Evolutionary conservation across 768 basidiomycete species (phyloP).

Genomic region (Termitomyces sp.): DNA sequence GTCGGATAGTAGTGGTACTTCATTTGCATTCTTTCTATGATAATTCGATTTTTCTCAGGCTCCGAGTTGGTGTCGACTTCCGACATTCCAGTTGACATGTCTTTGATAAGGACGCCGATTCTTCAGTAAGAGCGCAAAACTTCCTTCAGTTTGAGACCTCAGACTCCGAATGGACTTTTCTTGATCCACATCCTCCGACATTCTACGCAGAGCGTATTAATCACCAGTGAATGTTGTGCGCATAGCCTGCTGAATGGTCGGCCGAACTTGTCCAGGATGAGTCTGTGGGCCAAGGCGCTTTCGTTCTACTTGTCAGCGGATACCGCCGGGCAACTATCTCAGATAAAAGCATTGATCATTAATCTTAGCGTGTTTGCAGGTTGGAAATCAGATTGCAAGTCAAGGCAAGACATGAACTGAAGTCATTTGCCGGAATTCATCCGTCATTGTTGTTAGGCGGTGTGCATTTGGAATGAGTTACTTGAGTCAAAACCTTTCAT

Average conservation of each 20-base stretch:
- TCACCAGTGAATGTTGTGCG: background rate
- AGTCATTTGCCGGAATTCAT: background rate
- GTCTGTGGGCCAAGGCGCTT: conserved; percentile 8
- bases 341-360: background rate
- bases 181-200: background rate
- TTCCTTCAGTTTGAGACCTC: background rate
- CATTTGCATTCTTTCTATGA: background rate
- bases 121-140: background rate
- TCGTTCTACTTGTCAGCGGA: conserved; percentile 12
- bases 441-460: no score
- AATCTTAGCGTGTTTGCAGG: background rate
- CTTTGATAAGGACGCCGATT: background rate
- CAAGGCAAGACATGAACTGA: no score
- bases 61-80: background rate
- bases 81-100: background rate
- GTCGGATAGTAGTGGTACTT: background rate
- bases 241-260: background rate
- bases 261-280: conserved; percentile 7
- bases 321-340: background rate
- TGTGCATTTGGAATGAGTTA: no score
- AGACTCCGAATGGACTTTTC: background rate
- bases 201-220: background rate
- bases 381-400: background rate
- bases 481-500: no score
- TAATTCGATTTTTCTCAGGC: background rate